phyloP scores from a whole-genome alignment of 1,284 basidiomycete genomes.

The Heimioporus retisporus region DNA sequence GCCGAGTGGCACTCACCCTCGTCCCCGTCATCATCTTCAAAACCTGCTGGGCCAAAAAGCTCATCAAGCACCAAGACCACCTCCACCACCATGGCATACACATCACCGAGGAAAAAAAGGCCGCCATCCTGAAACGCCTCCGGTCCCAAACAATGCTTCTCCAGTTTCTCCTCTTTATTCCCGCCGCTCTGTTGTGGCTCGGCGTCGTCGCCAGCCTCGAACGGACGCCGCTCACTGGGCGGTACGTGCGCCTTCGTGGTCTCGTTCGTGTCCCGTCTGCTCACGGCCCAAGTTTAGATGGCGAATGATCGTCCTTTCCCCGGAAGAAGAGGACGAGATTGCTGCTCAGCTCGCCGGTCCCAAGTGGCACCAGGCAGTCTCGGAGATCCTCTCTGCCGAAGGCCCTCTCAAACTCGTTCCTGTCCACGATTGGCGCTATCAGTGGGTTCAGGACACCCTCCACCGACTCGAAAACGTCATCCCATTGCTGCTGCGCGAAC shows the following conservation, averaged over 20 bases:
- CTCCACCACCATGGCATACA: constrained; percentile 54
- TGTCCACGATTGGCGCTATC: constrained; percentile 84
- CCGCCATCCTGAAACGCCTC: constrained; percentile 57
- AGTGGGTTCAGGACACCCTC: constrained; percentile 84
- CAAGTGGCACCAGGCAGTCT: constrained; percentile 89
- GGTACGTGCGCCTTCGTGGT: constrained; percentile 58
- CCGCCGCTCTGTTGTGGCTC: constrained; percentile 75
- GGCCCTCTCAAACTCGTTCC: constrained; percentile 73
- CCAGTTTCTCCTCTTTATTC: constrained; percentile 72
- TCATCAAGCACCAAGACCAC: constrained; percentile 62
- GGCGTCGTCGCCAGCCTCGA: constrained; percentile 85
- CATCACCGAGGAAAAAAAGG: constrained; percentile 61
- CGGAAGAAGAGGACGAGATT: constrained; percentile 91
- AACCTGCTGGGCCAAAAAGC: constrained; percentile 60
- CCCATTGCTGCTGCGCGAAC: constrained; percentile 70
- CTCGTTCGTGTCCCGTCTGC: not conserved
- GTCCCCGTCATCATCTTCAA: constrained; percentile 72
- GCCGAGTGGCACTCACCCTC: constrained; percentile 77
- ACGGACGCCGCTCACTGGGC: constrained; percentile 85
- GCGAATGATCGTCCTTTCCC: constrained; percentile 89
- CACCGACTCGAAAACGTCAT: constrained; percentile 78
- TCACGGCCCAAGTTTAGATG: constrained; percentile 60
- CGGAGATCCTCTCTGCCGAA: constrained; percentile 79
- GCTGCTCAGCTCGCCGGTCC: constrained; percentile 79
- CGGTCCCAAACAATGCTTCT: constrained; percentile 61